phyloP scores from a whole-genome alignment of 1,139 yeast species.

The Wickerhamiella infanticola region DNA sequence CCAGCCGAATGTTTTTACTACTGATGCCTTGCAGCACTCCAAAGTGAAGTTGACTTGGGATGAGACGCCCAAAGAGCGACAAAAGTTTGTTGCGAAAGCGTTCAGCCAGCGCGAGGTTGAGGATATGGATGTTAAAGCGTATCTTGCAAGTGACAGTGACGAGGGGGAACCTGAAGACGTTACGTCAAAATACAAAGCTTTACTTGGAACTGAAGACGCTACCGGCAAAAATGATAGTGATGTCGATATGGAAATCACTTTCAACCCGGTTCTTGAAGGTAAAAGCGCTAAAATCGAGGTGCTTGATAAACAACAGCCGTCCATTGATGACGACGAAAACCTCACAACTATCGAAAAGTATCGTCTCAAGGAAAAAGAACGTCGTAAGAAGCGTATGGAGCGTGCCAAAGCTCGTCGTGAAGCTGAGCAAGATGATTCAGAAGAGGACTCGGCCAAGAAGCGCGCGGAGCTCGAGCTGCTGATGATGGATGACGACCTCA shows the following conservation, averaged over 20 bases:
- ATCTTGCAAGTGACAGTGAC: constrained; percentile 79
- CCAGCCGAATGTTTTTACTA: constrained; percentile 68
- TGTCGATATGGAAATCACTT: constrained; percentile 89
- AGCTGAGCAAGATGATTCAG: constrained; percentile 16
- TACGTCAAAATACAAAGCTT: constrained; percentile 45
- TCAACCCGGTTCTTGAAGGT: constrained; percentile 74
- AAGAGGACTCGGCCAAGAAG: constrained; percentile 28
- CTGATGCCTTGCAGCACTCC: constrained; percentile 88
- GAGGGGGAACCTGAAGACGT: constrained; percentile 35
- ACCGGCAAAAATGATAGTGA: constrained; percentile 39
- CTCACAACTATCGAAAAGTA: constrained; percentile 72
- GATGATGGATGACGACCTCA: constrained; percentile 48
- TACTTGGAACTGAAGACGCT: constrained; percentile 29
- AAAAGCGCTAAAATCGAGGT: constrained; percentile 18
- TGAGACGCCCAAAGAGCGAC: constrained; percentile 86
- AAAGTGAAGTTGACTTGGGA: constrained; percentile 95
- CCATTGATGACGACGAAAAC: constrained; percentile 31
- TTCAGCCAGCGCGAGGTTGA: constrained; percentile 85
- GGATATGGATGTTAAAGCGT: constrained; percentile 93
- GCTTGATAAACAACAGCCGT: constrained; percentile 18
- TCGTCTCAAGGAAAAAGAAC: constrained; percentile 81
- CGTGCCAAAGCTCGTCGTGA: constrained; percentile 18
- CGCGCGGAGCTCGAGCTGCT: constrained; percentile 61
- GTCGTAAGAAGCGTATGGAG: constrained; percentile 61
- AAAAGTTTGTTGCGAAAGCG: constrained; percentile 62